phyloP scores from a whole-genome alignment of 2,329 filamentous ascomycete species.

The Aspergillus sp. region DNA sequence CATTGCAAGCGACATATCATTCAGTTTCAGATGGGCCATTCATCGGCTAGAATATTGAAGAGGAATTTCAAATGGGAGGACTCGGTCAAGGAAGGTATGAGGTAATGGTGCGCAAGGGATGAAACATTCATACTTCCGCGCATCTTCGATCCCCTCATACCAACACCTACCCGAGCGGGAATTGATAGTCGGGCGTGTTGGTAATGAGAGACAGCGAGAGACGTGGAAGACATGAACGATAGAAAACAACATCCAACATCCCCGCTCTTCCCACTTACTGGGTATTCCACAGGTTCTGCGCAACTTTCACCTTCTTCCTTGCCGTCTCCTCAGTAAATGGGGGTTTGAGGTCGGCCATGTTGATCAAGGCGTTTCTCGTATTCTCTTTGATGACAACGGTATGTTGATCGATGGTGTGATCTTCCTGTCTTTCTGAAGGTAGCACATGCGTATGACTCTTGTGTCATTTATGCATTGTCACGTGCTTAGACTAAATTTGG shows the following conservation, averaged over 20 bases:
- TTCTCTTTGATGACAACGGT: background rate
- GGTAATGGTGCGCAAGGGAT: slow-evolving; percentile 6
- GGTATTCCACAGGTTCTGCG: slow-evolving; percentile 81
- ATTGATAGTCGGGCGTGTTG: background rate
- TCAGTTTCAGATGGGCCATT: background rate
- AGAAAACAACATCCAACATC: background rate
- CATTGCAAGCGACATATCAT: background rate
- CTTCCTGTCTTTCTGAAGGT: background rate
- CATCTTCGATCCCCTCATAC: background rate
- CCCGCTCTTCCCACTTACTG: slow-evolving; percentile 47
- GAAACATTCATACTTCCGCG: background rate
- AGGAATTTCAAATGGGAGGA: too few species aligned
- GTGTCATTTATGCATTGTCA: background rate
- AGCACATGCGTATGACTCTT: background rate
- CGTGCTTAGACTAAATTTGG: background rate
- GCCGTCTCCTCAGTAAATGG: slow-evolving; percentile 76
- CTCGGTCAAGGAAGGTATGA: background rate
- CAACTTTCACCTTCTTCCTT: slow-evolving; percentile 74
- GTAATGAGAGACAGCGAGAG: background rate
- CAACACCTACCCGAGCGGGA: background rate
- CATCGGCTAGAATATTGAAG: background rate
- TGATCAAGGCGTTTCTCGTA: background rate
- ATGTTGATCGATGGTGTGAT: background rate
- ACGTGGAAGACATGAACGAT: background rate
- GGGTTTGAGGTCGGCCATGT: slow-evolving; percentile 52